Conservation (phyloP, 352 stramenopile genomes). For the Phytophthora citrophthora region DNA sequence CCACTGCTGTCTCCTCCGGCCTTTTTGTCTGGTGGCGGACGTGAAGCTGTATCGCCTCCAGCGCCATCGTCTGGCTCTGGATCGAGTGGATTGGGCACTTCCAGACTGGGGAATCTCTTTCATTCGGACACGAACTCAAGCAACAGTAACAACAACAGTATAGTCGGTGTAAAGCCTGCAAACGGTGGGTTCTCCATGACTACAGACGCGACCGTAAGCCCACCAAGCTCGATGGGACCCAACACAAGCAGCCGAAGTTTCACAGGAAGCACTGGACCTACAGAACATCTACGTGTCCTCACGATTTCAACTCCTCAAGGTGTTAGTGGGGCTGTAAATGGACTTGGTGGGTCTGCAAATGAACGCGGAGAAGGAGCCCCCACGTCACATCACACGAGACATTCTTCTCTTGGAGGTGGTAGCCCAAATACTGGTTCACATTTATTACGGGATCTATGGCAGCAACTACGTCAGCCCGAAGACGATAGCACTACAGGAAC, state of each 20-base stretch:
- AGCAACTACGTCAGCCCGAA: constrained; percentile 74
- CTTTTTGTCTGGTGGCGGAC: constrained; percentile 23
- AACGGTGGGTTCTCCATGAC: constrained; percentile 9
- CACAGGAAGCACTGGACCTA: constrained; percentile 12
- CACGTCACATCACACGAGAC: constrained; percentile 32
- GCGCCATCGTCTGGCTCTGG: constrained; percentile 23
- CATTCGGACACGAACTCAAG: constrained; percentile 36
- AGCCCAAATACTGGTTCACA: constrained; percentile 56
- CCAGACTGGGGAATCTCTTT: constrained; percentile 53
- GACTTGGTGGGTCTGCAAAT: constrained; percentile 18
- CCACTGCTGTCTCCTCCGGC: constrained; percentile 27
- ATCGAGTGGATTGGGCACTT: constrained; percentile 23
- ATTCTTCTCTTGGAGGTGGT: constrained; percentile 36
- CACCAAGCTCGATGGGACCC: constrained; percentile 29
- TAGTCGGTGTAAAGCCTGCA: constrained; percentile 4
- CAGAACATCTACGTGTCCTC: constrained; percentile 37
- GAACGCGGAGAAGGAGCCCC: constrained; percentile 25
- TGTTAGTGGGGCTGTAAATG: constrained; percentile 17
- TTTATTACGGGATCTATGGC: constrained; percentile 81
- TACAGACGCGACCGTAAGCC: constrained; percentile 27
- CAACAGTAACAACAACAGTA: constrained; percentile 18
- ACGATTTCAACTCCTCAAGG: constrained; percentile 36
- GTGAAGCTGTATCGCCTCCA: constrained; percentile 30
- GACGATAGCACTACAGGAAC: constrained; percentile 45
- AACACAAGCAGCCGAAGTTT: constrained; percentile 29